Evolutionary conservation across 345 rosid genomes (phyloP).

Genomic region (Citrus mangshanensis): DNA sequence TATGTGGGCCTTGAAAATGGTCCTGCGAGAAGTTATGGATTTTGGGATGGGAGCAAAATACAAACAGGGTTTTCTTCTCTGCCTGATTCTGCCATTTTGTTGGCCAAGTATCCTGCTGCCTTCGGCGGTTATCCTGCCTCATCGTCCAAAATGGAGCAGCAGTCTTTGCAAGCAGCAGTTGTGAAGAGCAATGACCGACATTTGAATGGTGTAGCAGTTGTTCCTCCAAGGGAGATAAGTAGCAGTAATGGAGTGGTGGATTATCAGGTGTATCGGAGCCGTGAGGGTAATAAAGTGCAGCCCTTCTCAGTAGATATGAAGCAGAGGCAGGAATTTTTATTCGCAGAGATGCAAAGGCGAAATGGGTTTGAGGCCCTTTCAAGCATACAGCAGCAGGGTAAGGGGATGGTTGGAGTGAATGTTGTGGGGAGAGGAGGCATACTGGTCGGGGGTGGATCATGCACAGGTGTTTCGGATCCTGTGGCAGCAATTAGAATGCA

Average conservation of each 20-base stretch:
- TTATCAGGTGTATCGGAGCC: slow-evolving; percentile 36
- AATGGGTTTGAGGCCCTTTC: slow-evolving; percentile 47
- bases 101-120: slow-evolving; percentile 78
- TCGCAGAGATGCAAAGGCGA: slow-evolving; percentile 38
- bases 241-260: slow-evolving; percentile 43
- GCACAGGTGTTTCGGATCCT: slow-evolving; percentile 52
- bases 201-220: slow-evolving; percentile 32
- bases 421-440: slow-evolving; percentile 43
- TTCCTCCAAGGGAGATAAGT: slow-evolving; percentile 31
- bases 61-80: slow-evolving; percentile 70
- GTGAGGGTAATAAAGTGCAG: slow-evolving; percentile 33
- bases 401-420: slow-evolving; percentile 46
- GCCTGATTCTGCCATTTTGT: slow-evolving; percentile 66
- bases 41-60: slow-evolving; percentile 84
- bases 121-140: slow-evolving; percentile 40
- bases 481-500: slow-evolving; percentile 64
- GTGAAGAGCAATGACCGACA: slow-evolving; percentile 29
- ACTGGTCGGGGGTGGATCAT: slow-evolving; percentile 37
- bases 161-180: slow-evolving; percentile 30
- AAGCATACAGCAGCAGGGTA: slow-evolving; percentile 44
- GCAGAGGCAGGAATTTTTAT: slow-evolving; percentile 38
- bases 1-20: slow-evolving; percentile 50
- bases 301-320: slow-evolving; percentile 47
- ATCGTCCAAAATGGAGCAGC: slow-evolving; percentile 39
- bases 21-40: slow-evolving; percentile 64